A percentile compares a stretch with the other conserved stretches of the same genome.
Evolutionary conservation across 768 basidiomycete species (phyloP).

Genomic region (Rhodotorula graminis): DNA sequence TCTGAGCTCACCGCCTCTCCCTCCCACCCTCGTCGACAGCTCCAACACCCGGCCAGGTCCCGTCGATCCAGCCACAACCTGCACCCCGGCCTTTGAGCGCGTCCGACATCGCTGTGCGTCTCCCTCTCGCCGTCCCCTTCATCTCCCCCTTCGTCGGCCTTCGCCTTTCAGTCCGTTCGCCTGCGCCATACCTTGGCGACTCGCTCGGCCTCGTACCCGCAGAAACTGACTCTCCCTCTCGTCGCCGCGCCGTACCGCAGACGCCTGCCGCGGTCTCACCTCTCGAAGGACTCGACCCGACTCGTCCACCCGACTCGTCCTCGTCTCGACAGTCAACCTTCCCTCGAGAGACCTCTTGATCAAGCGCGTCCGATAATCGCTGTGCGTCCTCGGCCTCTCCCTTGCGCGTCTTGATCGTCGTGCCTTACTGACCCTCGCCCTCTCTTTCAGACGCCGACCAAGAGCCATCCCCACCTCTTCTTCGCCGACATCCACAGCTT

Average conservation of each 20-base stretch:
- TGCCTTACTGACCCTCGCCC: background rate
- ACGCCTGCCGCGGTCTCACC: background rate
- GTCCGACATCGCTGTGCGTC: constrained; percentile 33
- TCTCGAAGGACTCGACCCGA: background rate
- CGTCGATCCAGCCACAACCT: background rate
- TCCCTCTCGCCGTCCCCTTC: too few species aligned
- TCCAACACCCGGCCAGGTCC: background rate
- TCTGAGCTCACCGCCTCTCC: too few species aligned
- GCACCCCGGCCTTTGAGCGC: constrained; percentile 4
- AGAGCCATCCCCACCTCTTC: background rate
- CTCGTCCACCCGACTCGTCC: background rate
- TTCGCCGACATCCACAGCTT: background rate
- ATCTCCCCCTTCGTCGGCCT: background rate
- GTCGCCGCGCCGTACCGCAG: background rate
- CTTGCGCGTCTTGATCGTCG: too few species aligned
- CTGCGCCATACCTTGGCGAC: background rate
- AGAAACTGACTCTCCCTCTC: background rate
- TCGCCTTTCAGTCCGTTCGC: background rate
- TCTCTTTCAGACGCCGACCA: background rate
- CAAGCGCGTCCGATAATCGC: constrained; percentile 3
- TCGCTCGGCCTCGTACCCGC: too few species aligned
- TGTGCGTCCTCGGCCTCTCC: background rate
- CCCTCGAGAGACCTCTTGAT: background rate
- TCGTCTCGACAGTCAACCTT: background rate
- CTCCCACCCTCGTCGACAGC: background rate